Base-by-base conservation (phyloP, 140 eudicot genomes). In the Bidens hawaiensis region DNA sequence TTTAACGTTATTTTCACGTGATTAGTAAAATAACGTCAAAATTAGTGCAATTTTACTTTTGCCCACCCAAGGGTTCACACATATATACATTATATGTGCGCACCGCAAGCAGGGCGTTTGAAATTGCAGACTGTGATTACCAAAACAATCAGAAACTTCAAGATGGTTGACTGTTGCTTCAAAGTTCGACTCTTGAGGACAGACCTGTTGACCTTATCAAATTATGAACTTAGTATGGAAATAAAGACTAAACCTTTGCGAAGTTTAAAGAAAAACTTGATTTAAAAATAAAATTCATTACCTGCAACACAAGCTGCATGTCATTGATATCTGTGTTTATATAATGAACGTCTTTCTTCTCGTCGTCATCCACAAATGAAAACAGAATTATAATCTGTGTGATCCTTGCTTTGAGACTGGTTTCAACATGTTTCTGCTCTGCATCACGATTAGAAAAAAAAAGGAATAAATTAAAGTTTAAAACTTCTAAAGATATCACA, bases 361-460 rank as follows among this genome's bases (percentile, higher is more conserved):
- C 71, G 51, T 74, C 87, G 69, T 80, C 99, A 76, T 93, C 99
- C 82, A 72, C 74, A 62, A 93, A 80, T 27, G 89, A 87, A 52
- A 93, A 77, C 65, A 75, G 62, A 28, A 88, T 59, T 30, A 79
- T 70, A 72, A 85, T 56, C 13, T 78, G 85, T 53, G 76, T 81
- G 68, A 88, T 33, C 27, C 74, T 65, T 67, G 88, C 89, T 78
- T 77, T 93, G 11, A 93, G 77, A 68, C 84, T 83, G 75, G 95
- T 93, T 74, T 88, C 90, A 69, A 83, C 81, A 71, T 82, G 96
- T 81, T 80, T 85, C 81, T 83, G 96, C 58, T 85, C 99, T 94
- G 97, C 80, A 72, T 62, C 34, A 23, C 5, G 16, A 27, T 1
- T 21, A 23, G 26, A 18, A 58, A 8, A 54, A 45, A 46, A 48